phyloP scores from a whole-genome alignment of 1,284 basidiomycete species.

The Schizophyllum commune region DNA sequence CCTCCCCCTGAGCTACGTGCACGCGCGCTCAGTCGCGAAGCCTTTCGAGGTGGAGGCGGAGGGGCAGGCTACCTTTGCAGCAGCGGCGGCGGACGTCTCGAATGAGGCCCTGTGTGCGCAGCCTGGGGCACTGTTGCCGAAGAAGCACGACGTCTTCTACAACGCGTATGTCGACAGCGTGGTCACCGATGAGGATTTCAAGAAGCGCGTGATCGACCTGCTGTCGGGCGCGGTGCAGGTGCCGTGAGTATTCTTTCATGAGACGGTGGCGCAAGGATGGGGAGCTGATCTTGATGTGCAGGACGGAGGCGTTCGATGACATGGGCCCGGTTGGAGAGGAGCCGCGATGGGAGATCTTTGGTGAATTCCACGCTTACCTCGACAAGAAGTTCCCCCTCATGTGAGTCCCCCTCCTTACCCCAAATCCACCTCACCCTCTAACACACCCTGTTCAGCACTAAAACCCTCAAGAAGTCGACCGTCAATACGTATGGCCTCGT shows the following conservation, averaged over 20 bases:
- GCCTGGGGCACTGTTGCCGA: too few relatives aligned
- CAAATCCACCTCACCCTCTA: neutral
- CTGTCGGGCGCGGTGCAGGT: conserved; percentile 8
- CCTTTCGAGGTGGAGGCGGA: too few relatives aligned
- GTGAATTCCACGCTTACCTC: conserved; percentile 19
- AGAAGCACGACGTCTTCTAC: too few relatives aligned
- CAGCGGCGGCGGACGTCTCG: too few relatives aligned
- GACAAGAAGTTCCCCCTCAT: conserved; percentile 24
- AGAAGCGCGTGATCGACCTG: conserved; percentile 7
- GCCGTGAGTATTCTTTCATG: conserved; percentile 4
- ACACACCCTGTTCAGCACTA: conserved; percentile 22
- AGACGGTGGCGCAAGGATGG: too few relatives aligned
- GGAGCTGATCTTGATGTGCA: neutral
- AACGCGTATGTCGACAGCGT: too few relatives aligned
- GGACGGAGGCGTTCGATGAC: conserved; percentile 13
- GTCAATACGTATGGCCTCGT: conserved; percentile 46
- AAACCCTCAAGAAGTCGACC: conserved; percentile 29
- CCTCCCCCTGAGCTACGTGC: too few relatives aligned
- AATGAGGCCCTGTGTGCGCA: too few relatives aligned
- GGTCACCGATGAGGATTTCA: conserved; percentile 3
- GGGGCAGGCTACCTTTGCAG: too few relatives aligned
- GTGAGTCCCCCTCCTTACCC: conserved; percentile 13
- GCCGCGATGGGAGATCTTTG: conserved; percentile 21
- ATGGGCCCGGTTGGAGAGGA: conserved; percentile 19
- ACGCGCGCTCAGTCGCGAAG: too few relatives aligned